A percentile compares a stretch with the other conserved stretches of the same genome.
phyloP scores from a whole-genome alignment of 768 basidiomycete species.

The Boletus reticuloceps region DNA sequence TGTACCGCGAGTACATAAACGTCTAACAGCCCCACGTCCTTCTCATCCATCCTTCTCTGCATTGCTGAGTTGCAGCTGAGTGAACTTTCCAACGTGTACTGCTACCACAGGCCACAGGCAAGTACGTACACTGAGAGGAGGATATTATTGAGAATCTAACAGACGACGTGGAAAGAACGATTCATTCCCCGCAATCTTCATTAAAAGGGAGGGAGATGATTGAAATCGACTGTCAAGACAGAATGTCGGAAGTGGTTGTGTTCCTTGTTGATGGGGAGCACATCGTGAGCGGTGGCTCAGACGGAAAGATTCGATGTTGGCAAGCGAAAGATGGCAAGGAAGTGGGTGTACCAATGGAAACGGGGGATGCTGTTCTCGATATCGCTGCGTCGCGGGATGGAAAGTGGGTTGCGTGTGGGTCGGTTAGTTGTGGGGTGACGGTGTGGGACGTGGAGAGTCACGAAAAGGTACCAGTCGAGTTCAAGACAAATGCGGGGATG shows the following conservation, averaged over 20 bases:
- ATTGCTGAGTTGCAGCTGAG: too few species aligned
- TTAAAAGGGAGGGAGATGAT: background rate
- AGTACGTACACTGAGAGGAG: background rate
- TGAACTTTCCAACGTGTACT: background rate
- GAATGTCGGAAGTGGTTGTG: background rate
- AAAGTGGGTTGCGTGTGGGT: background rate
- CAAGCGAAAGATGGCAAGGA: background rate
- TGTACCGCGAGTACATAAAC: background rate
- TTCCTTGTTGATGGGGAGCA: background rate
- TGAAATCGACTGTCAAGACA: background rate
- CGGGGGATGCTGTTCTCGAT: background rate
- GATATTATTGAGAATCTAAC: background rate
- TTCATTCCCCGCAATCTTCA: background rate
- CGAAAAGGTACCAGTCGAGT: background rate
- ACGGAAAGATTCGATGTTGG: background rate
- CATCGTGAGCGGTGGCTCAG: background rate
- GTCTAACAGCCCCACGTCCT: too few species aligned
- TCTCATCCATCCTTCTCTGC: too few species aligned
- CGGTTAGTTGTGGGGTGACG: background rate
- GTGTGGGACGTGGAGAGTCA: background rate
- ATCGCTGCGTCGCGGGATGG: background rate
- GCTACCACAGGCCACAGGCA: background rate
- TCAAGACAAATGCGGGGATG: background rate
- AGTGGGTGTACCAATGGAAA: background rate
- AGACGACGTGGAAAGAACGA: background rate